Evolutionary conservation across 2,329 filamentous ascomycete species (phyloP).

Genomic region (Sclerotinia nivalis): DNA sequence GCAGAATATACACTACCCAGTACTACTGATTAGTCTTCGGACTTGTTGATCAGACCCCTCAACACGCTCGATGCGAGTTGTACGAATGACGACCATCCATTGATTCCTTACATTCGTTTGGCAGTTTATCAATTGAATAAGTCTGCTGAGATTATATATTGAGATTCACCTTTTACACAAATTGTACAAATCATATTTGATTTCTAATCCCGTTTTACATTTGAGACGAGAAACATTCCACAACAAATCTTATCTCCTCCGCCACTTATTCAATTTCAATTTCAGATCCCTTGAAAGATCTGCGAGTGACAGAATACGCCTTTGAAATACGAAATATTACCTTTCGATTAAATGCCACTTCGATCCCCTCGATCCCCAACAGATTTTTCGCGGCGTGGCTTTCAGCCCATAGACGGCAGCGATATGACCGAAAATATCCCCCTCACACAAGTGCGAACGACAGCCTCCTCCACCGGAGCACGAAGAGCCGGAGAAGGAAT

Average conservation of each 20-base stretch:
- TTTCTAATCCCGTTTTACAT: slow-evolving; percentile 6
- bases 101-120: slow-evolving; percentile 17
- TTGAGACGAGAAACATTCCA: slow-evolving; percentile 7
- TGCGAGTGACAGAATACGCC: background rate
- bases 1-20: background rate
- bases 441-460: slow-evolving; percentile 56
- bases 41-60: slow-evolving; percentile 12
- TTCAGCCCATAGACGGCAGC: slow-evolving; percentile 36
- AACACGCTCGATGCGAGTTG: slow-evolving; percentile 7
- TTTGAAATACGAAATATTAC: background rate
- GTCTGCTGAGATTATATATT: background rate
- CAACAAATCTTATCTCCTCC: background rate
- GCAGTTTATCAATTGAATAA: slow-evolving; percentile 4
- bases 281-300: background rate
- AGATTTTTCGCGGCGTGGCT: slow-evolving; percentile 35
- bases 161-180: slow-evolving; percentile 6
- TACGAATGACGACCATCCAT: slow-evolving; percentile 3
- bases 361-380: slow-evolving; percentile 35
- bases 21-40: background rate
- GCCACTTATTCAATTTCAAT: slow-evolving; percentile 13
- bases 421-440: slow-evolving; percentile 50
- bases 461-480: slow-evolving; percentile 56
- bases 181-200: background rate
- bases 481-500: slow-evolving; percentile 48
- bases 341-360: slow-evolving; percentile 33